These are phyloP conservation scores for Austroboletus festivus DNA, from an alignment of 768 basidiomycete genomes.

Conservation along the genomic window DNA sequence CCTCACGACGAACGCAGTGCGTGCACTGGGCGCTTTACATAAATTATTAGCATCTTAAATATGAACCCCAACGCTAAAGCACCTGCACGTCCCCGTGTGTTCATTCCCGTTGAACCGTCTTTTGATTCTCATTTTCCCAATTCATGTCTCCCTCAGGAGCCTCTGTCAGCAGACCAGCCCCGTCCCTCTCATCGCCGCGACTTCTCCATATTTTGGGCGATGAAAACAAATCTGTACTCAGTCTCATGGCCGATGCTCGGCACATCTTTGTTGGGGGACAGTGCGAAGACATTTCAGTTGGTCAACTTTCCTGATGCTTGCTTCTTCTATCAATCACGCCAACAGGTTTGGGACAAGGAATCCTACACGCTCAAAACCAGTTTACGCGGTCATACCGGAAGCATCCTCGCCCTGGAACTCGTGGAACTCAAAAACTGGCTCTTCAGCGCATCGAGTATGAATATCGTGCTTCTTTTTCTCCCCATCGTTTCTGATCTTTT, in stretches of 20 bases:
- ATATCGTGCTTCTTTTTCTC: not conserved
- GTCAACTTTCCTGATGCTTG: slow-evolving; percentile 16
- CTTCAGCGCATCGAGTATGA: slow-evolving; percentile 83
- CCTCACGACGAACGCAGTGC: no score
- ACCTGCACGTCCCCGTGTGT: slow-evolving; percentile 20
- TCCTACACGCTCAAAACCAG: slow-evolving; percentile 66
- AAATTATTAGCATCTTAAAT: no score
- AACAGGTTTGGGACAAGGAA: slow-evolving; percentile 81
- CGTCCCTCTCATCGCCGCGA: slow-evolving; percentile 43
- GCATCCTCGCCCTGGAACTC: slow-evolving; percentile 76
- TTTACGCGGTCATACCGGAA: slow-evolving; percentile 79
- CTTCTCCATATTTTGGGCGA: slow-evolving; percentile 72
- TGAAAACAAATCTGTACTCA: slow-evolving; percentile 65
- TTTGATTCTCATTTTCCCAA: not conserved
- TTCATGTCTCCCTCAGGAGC: slow-evolving; percentile 35
- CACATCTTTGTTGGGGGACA: slow-evolving; percentile 86
- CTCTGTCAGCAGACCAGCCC: slow-evolving; percentile 57
- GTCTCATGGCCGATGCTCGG: slow-evolving; percentile 65
- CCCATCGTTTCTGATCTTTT: slow-evolving; percentile 1
- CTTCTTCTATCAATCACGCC: not conserved
- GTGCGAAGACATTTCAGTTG: slow-evolving; percentile 69
- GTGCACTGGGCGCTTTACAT: no score
- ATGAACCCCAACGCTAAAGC: slow-evolving; percentile 15
- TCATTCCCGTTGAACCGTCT: no score
- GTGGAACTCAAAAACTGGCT: slow-evolving; percentile 78